These are phyloP conservation scores for Wickerhamiella galacta DNA, from an alignment of 805 yeast genomes.

Conservation along the genomic window DNA sequence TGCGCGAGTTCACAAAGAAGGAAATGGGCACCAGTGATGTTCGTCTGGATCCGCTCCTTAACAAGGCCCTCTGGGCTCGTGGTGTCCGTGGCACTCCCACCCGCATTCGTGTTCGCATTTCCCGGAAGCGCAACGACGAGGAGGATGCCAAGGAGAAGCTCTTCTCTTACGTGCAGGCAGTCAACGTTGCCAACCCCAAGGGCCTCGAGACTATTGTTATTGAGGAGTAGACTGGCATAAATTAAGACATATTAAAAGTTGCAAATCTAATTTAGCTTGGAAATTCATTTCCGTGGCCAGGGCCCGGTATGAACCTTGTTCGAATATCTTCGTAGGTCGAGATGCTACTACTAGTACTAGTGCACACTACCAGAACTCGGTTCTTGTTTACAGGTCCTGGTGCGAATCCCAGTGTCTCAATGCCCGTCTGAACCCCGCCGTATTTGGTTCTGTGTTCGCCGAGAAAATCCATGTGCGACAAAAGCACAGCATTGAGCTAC, in stretches of 20 bases:
- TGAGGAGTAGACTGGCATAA: constrained; percentile 37
- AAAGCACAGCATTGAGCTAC: background rate
- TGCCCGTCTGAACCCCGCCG: no score
- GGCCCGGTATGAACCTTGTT: no score
- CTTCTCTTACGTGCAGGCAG: constrained; percentile 96
- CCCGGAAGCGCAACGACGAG: constrained; percentile 99
- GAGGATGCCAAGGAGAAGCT: constrained; percentile 97
- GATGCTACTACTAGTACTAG: no score
- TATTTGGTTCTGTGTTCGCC: no score
- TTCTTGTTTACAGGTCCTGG: no score
- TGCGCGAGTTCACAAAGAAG: constrained; percentile 93
- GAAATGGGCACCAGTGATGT: constrained; percentile 99
- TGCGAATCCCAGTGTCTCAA: no score
- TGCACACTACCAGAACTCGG: no score
- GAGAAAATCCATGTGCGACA: no score
- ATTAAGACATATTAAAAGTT: constrained; percentile 8
- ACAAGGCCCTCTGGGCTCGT: constrained; percentile 98
- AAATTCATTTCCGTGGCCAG: background rate
- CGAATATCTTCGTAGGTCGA: no score
- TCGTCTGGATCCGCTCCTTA: constrained; percentile 96
- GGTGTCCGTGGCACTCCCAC: constrained; percentile 98
- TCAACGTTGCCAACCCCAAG: constrained; percentile 84
- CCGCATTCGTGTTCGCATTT: constrained; percentile 97
- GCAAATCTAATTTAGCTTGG: no score
- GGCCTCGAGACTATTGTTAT: constrained; percentile 97